These are phyloP conservation scores for Saussurea involucrata DNA, from an alignment of 129 eudicot genomes.

Conservation along the genomic window DNA sequence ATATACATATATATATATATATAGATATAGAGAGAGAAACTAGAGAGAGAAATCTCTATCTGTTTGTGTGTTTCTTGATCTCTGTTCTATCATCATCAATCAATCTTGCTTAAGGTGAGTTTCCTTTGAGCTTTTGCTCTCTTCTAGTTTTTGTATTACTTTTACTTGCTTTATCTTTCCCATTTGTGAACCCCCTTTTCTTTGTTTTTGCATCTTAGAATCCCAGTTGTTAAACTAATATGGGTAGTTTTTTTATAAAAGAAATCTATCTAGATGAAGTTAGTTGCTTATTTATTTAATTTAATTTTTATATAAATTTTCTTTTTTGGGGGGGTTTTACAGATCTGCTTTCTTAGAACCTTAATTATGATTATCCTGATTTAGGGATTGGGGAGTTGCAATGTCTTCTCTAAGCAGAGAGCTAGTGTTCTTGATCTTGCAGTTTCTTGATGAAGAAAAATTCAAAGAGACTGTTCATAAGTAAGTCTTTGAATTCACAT, in stretches of 20 bases:
- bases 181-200: constrained; percentile 17
- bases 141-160: neutral
- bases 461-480: constrained; percentile 90
- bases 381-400: constrained; percentile 29
- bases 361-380: constrained; percentile 27
- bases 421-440: constrained; percentile 76
- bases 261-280: constrained; percentile 15
- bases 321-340: constrained; percentile 26
- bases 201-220: constrained; percentile 49
- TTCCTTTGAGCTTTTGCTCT: constrained; percentile 7
- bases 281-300: constrained; percentile 29
- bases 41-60: constrained; percentile 17
- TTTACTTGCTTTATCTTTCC: constrained; percentile 13
- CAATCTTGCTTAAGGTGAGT: constrained; percentile 38
- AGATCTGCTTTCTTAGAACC: constrained; percentile 54
- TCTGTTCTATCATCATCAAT: constrained; percentile 26
- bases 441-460: constrained; percentile 90
- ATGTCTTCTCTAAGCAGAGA: constrained; percentile 92
- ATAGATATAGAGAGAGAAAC: constrained; percentile 25
- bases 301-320: constrained; percentile 4
- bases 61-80: constrained; percentile 12
- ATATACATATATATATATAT: neutral
- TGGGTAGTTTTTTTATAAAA: no score
- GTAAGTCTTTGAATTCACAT: constrained; percentile 38
- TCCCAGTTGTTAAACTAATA: no score